phyloP scores from a whole-genome alignment of 2,329 filamentous ascomycete genomes.

The Cladosporium sp. region DNA sequence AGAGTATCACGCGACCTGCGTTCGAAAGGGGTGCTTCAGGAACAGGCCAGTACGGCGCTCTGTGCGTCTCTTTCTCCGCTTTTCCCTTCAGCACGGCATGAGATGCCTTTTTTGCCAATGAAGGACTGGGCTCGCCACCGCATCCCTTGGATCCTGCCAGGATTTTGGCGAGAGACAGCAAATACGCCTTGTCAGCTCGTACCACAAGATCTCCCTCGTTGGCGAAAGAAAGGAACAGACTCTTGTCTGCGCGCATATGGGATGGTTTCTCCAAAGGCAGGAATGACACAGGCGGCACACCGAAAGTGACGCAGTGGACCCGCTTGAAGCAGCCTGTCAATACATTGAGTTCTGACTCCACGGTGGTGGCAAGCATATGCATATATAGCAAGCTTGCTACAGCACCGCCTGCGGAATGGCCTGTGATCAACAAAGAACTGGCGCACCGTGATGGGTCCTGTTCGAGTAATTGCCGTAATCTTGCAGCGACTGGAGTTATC shows the following conservation, averaged over 20 bases:
- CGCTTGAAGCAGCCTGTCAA: conserved; percentile 68
- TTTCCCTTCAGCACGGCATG: conserved; percentile 1
- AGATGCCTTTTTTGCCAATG: conserved; percentile 15
- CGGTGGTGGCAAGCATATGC: conserved; percentile 66
- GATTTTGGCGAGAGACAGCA: conserved; percentile 66
- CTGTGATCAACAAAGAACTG: conserved; percentile 74
- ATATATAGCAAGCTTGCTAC: conserved; percentile 74
- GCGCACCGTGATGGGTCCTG: conserved; percentile 63
- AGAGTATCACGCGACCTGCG: conserved; percentile 63
- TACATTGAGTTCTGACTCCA: conserved; percentile 63
- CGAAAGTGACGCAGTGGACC: conserved; percentile 80
- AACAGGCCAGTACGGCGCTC: conserved; percentile 53
- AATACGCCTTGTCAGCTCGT: conserved; percentile 70
- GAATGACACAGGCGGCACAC: conserved; percentile 72
- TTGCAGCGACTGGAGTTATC: conserved; percentile 65
- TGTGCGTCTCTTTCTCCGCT: conserved; percentile 2
- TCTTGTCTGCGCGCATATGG: conserved; percentile 49
- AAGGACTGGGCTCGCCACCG: not conserved
- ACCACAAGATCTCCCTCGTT: conserved; percentile 83
- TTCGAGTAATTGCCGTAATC: conserved; percentile 63
- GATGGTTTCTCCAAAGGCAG: conserved; percentile 60
- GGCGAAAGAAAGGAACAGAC: conserved; percentile 71
- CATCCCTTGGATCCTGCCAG: conserved; percentile 46
- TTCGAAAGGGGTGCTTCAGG: conserved; percentile 63
- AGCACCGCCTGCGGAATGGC: conserved; percentile 80